Percentiles rank a stretch among this genome's conserved stretches.
Conservation (phyloP, 2,329 filamentous ascomycete species). For the Sarocladium kiliense region DNA sequence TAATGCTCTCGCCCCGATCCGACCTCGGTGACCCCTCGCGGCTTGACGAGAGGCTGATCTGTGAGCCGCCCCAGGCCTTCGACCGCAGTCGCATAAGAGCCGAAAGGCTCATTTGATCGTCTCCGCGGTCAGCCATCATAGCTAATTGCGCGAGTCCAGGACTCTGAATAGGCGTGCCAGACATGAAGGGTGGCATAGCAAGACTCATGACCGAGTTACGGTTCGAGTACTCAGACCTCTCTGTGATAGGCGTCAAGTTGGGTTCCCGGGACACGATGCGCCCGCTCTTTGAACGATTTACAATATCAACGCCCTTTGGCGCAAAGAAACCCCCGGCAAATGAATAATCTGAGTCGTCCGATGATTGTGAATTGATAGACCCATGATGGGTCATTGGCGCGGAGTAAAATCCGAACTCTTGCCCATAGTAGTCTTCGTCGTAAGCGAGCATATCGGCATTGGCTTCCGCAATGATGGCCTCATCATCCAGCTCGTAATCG, state of each 20-base stretch:
- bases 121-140: constrained; percentile 48
- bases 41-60: constrained; percentile 61
- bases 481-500: constrained; percentile 70
- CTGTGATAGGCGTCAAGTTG: constrained; percentile 92
- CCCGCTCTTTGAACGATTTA: constrained; percentile 65
- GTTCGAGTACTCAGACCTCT: constrained; percentile 92
- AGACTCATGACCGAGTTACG: constrained; percentile 85
- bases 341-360: constrained; percentile 10
- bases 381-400: constrained; percentile 41
- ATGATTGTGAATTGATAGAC: constrained; percentile 33
- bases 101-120: constrained; percentile 69
- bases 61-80: constrained; percentile 76
- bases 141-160: constrained; percentile 76
- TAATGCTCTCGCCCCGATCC: constrained; percentile 42
- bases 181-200: constrained; percentile 33
- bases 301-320: constrained; percentile 51
- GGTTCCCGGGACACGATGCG: constrained; percentile 74
- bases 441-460: constrained; percentile 91
- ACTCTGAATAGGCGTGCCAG: constrained; percentile 51
- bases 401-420: constrained; percentile 95
- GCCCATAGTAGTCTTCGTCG: constrained; percentile 90
- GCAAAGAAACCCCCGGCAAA: constrained; percentile 77
- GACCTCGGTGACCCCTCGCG: constrained; percentile 46
- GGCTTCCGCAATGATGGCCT: constrained; percentile 88
- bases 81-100: constrained; percentile 68